Conservation (phyloP, 305 asterid genomes). For the Solanum hybrid region DNA sequence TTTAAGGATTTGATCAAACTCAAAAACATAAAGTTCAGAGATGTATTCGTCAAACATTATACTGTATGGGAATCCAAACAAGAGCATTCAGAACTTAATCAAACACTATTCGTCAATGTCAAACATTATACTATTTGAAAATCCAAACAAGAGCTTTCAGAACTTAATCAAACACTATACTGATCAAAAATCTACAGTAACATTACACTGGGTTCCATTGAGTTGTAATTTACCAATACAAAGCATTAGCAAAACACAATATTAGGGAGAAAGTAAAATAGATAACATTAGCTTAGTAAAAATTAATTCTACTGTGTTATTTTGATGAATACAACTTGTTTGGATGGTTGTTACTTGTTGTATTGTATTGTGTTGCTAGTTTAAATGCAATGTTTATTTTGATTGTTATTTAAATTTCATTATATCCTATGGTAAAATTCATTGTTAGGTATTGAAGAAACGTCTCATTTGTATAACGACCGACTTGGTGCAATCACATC, state of each 20-base stretch:
- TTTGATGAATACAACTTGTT: not conserved
- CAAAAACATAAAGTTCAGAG: not conserved
- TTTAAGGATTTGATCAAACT: not conserved
- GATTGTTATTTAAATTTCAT: not conserved
- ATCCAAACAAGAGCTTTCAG: not conserved
- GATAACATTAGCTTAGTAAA: not conserved
- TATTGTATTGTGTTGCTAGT: not conserved
- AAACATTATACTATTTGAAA: not conserved
- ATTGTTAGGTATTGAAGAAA: rapidly evolving
- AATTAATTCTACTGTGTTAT: too few species aligned
- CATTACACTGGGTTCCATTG: not conserved
- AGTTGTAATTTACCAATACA: not conserved
- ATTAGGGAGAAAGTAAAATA: not conserved
- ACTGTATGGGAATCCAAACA: not conserved
- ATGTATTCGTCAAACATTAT: not conserved
- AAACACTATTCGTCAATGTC: not conserved
- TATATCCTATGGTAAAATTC: not conserved
- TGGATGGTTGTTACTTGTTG: not conserved
- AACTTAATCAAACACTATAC: not conserved
- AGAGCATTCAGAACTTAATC: not conserved
- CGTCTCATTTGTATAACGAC: not conserved
- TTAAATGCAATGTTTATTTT: not conserved
- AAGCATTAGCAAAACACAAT: not conserved
- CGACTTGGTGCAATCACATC: rapidly evolving
- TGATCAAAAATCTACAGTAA: not conserved